Conservation (phyloP, 305 asterid species). For the Solanum hybrid region DNA sequence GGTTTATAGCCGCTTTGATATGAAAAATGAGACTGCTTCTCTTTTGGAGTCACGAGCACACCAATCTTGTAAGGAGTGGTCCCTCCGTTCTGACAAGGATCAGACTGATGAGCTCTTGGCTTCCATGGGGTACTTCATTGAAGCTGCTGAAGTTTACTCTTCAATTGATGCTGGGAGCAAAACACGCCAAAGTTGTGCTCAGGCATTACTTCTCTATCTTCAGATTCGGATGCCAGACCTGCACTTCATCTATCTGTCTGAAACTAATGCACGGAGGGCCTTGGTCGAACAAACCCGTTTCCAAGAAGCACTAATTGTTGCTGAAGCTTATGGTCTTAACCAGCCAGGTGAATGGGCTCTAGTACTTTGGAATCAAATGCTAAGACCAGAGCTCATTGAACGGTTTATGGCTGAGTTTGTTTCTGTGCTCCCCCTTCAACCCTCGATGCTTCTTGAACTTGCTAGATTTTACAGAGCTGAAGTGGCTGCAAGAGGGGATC, state of each 20-base stretch:
- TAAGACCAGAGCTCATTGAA: conserved; percentile 82
- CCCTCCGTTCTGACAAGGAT: conserved; percentile 61
- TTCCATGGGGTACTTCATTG: conserved; percentile 77
- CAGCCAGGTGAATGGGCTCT: conserved; percentile 98
- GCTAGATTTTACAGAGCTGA: conserved; percentile 86
- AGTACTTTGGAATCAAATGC: conserved; percentile 98
- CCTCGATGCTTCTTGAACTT: conserved; percentile 85
- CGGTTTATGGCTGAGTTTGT: conserved; percentile 91
- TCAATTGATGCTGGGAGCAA: conserved; percentile 93
- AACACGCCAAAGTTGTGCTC: conserved; percentile 79
- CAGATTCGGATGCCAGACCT: conserved; percentile 97
- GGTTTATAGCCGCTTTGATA: conserved; percentile 93
- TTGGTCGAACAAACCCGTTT: conserved; percentile 86
- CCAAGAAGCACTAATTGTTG: conserved; percentile 92
- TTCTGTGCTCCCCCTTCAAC: conserved; percentile 85
- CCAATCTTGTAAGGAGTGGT: conserved; percentile 65
- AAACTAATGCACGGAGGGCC: conserved; percentile 80
- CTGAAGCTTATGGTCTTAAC: conserved; percentile 94
- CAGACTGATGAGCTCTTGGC: conserved; percentile 83
- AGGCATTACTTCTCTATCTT: conserved; percentile 88
- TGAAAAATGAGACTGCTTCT: conserved; percentile 90
- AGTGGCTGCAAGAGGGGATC: conserved; percentile 91
- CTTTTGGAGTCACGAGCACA: conserved; percentile 77
- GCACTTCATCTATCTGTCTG: conserved; percentile 81
- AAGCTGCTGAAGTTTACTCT: conserved; percentile 93